Percentiles rank a stretch among this genome's conserved stretches.
Conservation (phyloP, 768 basidiomycete species). For the Mycena venus region DNA sequence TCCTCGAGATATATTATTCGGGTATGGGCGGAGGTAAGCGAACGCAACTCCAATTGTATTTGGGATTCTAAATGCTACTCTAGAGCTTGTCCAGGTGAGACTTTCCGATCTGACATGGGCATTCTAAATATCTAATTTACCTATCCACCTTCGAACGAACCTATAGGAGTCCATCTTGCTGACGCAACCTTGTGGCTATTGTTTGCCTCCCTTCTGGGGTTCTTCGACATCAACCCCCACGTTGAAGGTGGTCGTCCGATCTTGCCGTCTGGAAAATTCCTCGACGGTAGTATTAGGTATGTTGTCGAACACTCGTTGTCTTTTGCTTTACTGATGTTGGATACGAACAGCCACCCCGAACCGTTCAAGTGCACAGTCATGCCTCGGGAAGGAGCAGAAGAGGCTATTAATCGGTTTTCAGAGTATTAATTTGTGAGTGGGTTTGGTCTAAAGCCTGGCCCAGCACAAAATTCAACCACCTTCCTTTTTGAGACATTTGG, state of each 20-base stretch:
- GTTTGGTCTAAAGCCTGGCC: too few relatives aligned
- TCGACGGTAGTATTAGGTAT: conserved; percentile 28
- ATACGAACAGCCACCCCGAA: conserved; percentile 29
- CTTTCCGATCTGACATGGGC: too few relatives aligned
- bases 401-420: conserved; percentile 9
- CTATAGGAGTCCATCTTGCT: conserved; percentile 44
- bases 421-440: neutral
- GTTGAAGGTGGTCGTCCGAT: conserved; percentile 31
- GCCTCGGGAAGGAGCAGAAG: conserved; percentile 29
- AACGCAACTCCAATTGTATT: neutral
- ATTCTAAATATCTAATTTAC: too few relatives aligned
- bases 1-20: conserved; percentile 35
- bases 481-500: too few relatives aligned
- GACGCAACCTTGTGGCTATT: conserved; percentile 43
- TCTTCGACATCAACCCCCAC: conserved; percentile 35
- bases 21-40: conserved; percentile 39
- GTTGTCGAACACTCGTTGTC: too few relatives aligned
- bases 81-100: conserved; percentile 16
- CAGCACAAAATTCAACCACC: neutral
- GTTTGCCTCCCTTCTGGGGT: conserved; percentile 30
- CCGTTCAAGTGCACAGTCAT: conserved; percentile 35
- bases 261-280: conserved; percentile 26
- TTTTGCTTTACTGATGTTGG: neutral
- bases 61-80: too few relatives aligned
- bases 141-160: too few relatives aligned